A percentile compares a stretch with the other conserved stretches of the same genome.
Evolutionary conservation across 2,329 filamentous ascomycete species (phyloP).

Genomic region (Zymoseptoria crescenta): DNA sequence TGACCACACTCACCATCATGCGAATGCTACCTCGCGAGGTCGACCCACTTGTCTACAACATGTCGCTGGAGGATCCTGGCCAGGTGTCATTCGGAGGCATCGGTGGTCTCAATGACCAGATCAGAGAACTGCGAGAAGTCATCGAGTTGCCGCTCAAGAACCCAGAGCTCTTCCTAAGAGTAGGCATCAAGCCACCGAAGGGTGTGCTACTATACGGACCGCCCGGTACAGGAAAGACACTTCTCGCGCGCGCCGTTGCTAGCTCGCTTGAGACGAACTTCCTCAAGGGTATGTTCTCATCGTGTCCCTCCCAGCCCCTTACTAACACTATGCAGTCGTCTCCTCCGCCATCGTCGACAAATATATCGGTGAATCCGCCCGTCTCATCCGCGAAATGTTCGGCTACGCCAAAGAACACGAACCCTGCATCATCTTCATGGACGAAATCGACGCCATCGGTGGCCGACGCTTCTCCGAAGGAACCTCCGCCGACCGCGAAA

Average conservation of each 20-base stretch:
- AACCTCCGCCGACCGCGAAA: conserved; percentile 94
- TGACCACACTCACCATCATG: conserved; percentile 99
- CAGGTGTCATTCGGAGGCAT: conserved; percentile 98
- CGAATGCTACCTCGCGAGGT: conserved; percentile 98
- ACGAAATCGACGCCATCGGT: conserved; percentile 98
- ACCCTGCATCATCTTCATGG: conserved; percentile 99
- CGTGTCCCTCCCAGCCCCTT: neutral
- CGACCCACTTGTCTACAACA: conserved; percentile 98
- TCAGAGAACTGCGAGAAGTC: conserved; percentile 91
- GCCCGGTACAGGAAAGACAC: conserved; percentile 92
- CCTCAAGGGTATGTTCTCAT: conserved; percentile 63
- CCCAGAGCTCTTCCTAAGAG: conserved; percentile 90
- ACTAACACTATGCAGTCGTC: conserved; percentile 57
- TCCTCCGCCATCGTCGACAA: conserved; percentile 99
- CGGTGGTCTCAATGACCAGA: conserved; percentile 95
- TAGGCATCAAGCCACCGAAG: conserved; percentile 98
- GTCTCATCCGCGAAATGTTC: conserved; percentile 98
- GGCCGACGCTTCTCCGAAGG: conserved; percentile 94
- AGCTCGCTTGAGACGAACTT: conserved; percentile 98
- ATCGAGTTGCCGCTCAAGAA: conserved; percentile 98
- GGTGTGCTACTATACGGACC: conserved; percentile 93
- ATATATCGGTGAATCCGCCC: conserved; percentile 96
- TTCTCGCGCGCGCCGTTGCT: conserved; percentile 87
- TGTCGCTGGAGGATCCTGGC: conserved; percentile 96
- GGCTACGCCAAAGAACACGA: conserved; percentile 99